Evolutionary conservation across 176 grass and related monocot species (phyloP), one percentile per base, ranked within the genome.

Genomic region (Elymus sibiricus): DNA sequence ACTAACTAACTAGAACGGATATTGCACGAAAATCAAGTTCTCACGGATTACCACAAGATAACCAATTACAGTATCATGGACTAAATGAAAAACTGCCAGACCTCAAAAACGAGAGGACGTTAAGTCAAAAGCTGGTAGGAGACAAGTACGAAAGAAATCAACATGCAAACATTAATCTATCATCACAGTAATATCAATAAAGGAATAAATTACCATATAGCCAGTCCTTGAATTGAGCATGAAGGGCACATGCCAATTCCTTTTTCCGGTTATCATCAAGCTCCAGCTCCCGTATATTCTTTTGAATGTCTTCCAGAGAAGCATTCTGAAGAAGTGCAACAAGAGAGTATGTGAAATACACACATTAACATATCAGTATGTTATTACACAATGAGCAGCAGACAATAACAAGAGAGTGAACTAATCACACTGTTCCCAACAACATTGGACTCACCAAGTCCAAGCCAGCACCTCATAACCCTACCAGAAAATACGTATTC

Each of bases 171-270:
- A 71, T 24, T 69, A 75, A 64, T 78, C 31, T 39, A 82, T 72
- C 73, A 83, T 64, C 55, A 78, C 28, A 84, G 58, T 65, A 74
- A 21, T 59, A 80, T 74, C 32, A 66, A 25, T 47, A 67, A 21
- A 83, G 51, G 26, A 81, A 76, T 79, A 67, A 75, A 84, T 76
- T 96, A 96, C 97, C 92, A 28, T 99, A 96, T 79, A 99, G 87
- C 97, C 97, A 99, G 60, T 99, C 97, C 85, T 86, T 96, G 80
- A 99, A 99, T 79, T 99, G 97, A 74, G 88, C 90, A 80, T 99
- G 97, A 84, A 99, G 90, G 13, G 87, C 92, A 67, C 86, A 87
- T 71, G 94, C 97, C 71, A 99, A 81, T 84, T 99, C 97, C 28
- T 91, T 83, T 77, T 94, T 99, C 53, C 92, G 87, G 70, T 80